Percentiles rank a stretch among this genome's conserved stretches.
phyloP scores from a whole-genome alignment of 1,284 basidiomycete species.

The Macrocybe sp. region DNA sequence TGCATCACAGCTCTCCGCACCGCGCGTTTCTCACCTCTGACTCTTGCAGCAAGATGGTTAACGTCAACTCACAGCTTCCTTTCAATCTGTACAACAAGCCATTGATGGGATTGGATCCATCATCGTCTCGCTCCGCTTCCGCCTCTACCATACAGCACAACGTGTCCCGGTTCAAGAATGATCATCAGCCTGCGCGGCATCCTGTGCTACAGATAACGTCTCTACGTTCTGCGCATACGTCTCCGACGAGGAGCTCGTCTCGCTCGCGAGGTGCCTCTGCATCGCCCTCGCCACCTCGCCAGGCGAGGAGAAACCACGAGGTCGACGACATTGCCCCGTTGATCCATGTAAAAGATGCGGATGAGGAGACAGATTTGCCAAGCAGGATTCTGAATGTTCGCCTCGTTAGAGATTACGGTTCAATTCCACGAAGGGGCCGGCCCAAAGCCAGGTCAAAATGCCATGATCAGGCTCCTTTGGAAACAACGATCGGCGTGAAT shows the following conservation, averaged over 20 bases:
- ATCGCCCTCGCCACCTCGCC: conserved; percentile 3
- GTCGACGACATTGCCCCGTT: neutral
- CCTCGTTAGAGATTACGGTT: conserved; percentile 7
- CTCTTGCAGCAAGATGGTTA: conserved; percentile 13
- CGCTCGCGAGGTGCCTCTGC: conserved; percentile 5
- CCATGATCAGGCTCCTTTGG: neutral
- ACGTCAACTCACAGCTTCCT: conserved; percentile 13
- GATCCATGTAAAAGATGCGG: neutral
- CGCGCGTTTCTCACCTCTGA: neutral
- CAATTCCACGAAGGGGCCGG: conserved; percentile 8
- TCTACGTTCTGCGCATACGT: conserved; percentile 2
- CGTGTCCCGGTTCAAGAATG: conserved; percentile 7
- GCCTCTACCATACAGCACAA: conserved; percentile 11
- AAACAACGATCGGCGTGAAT: neutral
- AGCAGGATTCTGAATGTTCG: conserved; percentile 12
- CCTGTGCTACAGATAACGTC: conserved; percentile 11
- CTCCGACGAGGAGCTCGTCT: conserved; percentile 5
- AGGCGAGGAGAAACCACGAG: conserved; percentile 6
- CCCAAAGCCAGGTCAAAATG: conserved; percentile 3
- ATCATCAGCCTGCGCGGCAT: conserved; percentile 3
- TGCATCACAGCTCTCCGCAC: neutral
- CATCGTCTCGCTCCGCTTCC: conserved; percentile 14
- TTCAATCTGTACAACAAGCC: conserved; percentile 16
- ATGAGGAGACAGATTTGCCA: conserved; percentile 7
- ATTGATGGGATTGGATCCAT: conserved; percentile 7